These are phyloP conservation scores for Xylaria sp. DNA, from an alignment of 2,329 filamentous ascomycete genomes.

Conservation along the genomic window DNA sequence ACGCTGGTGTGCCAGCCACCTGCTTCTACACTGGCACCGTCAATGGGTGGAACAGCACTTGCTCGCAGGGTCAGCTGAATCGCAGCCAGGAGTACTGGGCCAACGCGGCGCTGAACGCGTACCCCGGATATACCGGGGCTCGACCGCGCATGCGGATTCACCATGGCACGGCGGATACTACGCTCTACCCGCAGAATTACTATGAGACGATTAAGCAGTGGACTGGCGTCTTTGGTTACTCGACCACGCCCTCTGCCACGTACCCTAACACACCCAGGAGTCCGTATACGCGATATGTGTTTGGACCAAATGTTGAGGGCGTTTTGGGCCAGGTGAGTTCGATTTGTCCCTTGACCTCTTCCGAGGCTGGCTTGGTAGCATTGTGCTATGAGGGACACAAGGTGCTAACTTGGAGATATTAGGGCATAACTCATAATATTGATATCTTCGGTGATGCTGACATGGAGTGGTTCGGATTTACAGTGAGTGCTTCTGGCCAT, in stretches of 20 bases:
- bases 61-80: conserved; percentile 57
- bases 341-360: neutral
- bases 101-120: conserved; percentile 54
- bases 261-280: conserved; percentile 31
- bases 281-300: conserved; percentile 40
- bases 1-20: conserved; percentile 56
- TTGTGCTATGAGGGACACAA: neutral
- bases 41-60: conserved; percentile 62
- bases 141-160: conserved; percentile 48
- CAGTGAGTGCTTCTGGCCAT: conserved; percentile 12
- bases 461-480: conserved; percentile 41
- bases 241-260: conserved; percentile 31
- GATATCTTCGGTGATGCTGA: conserved; percentile 39
- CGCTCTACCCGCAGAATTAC: conserved; percentile 46
- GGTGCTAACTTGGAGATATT: neutral
- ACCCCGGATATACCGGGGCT: conserved; percentile 48
- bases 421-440: conserved; percentile 39
- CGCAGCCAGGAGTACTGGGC: conserved; percentile 60
- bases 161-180: conserved; percentile 50
- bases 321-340: conserved; percentile 36
- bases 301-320: conserved; percentile 40
- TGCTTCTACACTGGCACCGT: conserved; percentile 56
- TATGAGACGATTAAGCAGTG: conserved; percentile 51
- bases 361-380: neutral
- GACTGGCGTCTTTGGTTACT: conserved; percentile 52